Evolutionary conservation across 176 grass and related monocot genomes (phyloP), one percentile per base, ranked within the genome.

Genomic region (Carex littledalei): DNA sequence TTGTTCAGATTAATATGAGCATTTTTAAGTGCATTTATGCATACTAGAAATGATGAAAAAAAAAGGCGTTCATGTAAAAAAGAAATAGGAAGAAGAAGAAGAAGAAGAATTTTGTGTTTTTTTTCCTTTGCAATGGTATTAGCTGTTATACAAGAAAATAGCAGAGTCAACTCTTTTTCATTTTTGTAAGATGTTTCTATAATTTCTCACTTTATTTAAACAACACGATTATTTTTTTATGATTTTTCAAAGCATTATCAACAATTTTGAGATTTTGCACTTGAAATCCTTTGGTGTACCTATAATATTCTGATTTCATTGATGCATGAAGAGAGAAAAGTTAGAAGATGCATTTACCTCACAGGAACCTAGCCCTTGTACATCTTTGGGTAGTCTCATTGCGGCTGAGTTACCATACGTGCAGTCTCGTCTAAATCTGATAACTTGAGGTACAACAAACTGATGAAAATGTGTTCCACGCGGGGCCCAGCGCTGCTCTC

Each of bases 381-480:
- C 93, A 85, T 98, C 96, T 87, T 98, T 89, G 67, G 96, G 96
- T 17, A 98, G 93, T 60, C 88, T 67, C 96, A 98, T 95, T 52
- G 96, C 96, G 2, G 96, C 96, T 60, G 92, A 86, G 80, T 90
- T 95, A 22, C 93, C 91, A 83, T 95, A 98, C 16, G 93, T 92
- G 90, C 96, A 98, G 91, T 94, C 96, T 9, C 90, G 81, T 35
- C 96, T 87, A 90, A 92, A 95, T 6, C 85, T 62, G 55, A 98
- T 95, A 74, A 98, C 88, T 34, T 93, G 93, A 55, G 96, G 96
- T 74, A 98, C 93, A 31, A 98, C 96, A 83, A 98, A 98, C 85
- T 98, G 96, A 89, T 98, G 96, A 89, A 98, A 98, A 86, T 98
- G 90, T 47, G 96, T 98, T 13, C 93, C 93, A 21, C 88, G 0